Percentiles rank a stretch among this genome's conserved stretches.
These are phyloP conservation scores for Spencermartinsiella europaea DNA, from an alignment of 805 yeast species.

Conservation along the genomic window DNA sequence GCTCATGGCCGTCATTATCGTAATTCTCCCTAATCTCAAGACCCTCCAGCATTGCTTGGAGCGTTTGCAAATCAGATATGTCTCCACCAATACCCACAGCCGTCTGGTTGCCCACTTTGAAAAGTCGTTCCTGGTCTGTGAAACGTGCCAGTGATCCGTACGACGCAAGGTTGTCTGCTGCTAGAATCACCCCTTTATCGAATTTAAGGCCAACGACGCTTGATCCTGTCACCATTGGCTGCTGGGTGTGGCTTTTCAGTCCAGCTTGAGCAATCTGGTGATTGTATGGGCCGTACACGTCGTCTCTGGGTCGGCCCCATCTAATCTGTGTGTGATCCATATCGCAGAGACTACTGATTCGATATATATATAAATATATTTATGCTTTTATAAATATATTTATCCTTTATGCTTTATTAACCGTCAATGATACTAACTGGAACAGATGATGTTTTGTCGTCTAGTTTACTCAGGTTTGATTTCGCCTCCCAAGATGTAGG, in stretches of 20 bases:
- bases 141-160: slow-evolving; percentile 91
- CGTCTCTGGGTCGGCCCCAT: slow-evolving; percentile 94
- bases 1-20: slow-evolving; percentile 60
- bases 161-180: slow-evolving; percentile 89
- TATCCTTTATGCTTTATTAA: not conserved
- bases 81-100: slow-evolving; percentile 95
- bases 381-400: too few species aligned
- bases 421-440: too few species aligned
- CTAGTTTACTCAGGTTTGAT: too few species aligned
- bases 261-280: slow-evolving; percentile 54
- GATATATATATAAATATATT: too few species aligned
- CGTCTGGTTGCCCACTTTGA: slow-evolving; percentile 78
- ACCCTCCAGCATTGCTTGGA: slow-evolving; percentile 69
- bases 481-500: too few species aligned
- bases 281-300: slow-evolving; percentile 74
- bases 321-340: slow-evolving; percentile 94
- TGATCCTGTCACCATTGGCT: slow-evolving; percentile 94
- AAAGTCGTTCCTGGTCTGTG: slow-evolving; percentile 75
- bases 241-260: slow-evolving; percentile 84
- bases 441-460: too few species aligned
- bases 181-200: slow-evolving; percentile 83
- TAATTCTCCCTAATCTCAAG: slow-evolving; percentile 74
- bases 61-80: slow-evolving; percentile 84
- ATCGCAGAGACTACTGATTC: too few species aligned
- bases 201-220: slow-evolving; percentile 90